phyloP scores from a whole-genome alignment of 306 rosid species.

The Acacia melanoxylon region DNA sequence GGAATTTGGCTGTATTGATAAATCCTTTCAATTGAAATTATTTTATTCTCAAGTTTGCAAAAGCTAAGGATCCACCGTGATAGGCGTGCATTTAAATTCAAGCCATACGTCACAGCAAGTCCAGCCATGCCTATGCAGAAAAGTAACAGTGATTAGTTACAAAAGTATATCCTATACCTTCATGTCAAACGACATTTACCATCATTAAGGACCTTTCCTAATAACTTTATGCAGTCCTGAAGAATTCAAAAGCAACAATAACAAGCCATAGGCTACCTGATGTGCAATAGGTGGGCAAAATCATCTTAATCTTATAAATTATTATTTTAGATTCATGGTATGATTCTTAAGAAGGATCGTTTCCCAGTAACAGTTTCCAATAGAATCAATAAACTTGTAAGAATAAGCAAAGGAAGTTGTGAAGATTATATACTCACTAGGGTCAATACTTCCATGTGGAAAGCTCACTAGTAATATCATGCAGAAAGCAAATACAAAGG shows the following conservation, averaged over 20 bases:
- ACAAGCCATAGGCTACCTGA: not conserved
- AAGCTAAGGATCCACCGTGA: conserved; percentile 99
- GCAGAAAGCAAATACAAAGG: conserved; percentile 95
- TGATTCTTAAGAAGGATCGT: not conserved
- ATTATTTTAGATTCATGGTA: not conserved
- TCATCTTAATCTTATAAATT: not conserved
- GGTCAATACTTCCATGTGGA: conserved; percentile 91
- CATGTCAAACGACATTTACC: conserved; percentile 9
- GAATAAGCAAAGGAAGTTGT: conserved; percentile 8
- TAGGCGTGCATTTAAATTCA: conserved; percentile 89
- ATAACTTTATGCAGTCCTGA: not conserved
- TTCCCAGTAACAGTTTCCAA: not conserved
- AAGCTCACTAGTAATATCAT: conserved; percentile 96
- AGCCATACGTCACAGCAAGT: conserved; percentile 96
- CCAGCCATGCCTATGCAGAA: conserved; percentile 92
- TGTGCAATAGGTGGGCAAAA: not conserved
- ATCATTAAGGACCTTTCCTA: conserved; percentile 3
- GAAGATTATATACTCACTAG: conserved; percentile 62
- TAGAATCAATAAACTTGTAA: conserved; percentile 3
- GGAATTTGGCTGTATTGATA: conserved; percentile 97
- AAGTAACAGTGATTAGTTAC: conserved; percentile 26
- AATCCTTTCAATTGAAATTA: conserved; percentile 94
- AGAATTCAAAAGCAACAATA: not conserved
- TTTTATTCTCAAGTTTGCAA: conserved; percentile 98
- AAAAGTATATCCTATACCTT: conserved; percentile 15